Base-by-base conservation (phyloP, 768 basidiomycete genomes). In the Cyclocybe cylindracea region DNA sequence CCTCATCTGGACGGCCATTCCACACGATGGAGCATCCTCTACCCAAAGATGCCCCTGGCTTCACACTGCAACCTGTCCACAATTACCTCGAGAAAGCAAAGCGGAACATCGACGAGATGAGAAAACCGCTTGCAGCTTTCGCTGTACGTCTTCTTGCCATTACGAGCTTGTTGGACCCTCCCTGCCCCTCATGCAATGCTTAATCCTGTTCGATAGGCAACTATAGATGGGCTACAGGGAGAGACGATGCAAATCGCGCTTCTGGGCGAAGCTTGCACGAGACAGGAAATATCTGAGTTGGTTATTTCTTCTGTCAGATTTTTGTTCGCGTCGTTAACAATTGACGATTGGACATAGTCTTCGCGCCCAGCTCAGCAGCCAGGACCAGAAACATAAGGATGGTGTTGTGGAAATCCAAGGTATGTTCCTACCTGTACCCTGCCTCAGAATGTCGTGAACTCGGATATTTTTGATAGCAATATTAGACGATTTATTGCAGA, bases 341-440 rank as follows among this genome's bases (percentile, higher is more conserved):
- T 46, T 7, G 35, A 9, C 37, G 34, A 29, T 46, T 7, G 35
- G 46, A 18, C 18, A 11, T 54, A 82, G 80, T 44, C 68, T 83
- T 19, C 73, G 72, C 36, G 64, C 66, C 34, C 73, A 78, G 51
- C 67, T 83, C 66, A 58, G 62, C 36, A 66, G 66, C 14, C 74
- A 80, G 46, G 78, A 83, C 48, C 52, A 66, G 45, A 67, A 67
- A 42, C 76, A 82, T 46, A 65, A 70, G 29, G 68, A 76, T 5
- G 74, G 74, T 5, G 68, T 78, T 6, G 61, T 71, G 9, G 81
- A 83, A 49, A 78, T 86, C 43, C 72, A 80, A 62, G 61, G 83
- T 78, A 48, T 47, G 53, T 33, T 7, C 6, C 34, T 32, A 13
- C 8, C 14, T 32, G 70, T 57, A 32, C 9, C 35, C 7, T 52